phyloP scores from a whole-genome alignment of 805 yeast genomes.

The Kodamaea laetipori region DNA sequence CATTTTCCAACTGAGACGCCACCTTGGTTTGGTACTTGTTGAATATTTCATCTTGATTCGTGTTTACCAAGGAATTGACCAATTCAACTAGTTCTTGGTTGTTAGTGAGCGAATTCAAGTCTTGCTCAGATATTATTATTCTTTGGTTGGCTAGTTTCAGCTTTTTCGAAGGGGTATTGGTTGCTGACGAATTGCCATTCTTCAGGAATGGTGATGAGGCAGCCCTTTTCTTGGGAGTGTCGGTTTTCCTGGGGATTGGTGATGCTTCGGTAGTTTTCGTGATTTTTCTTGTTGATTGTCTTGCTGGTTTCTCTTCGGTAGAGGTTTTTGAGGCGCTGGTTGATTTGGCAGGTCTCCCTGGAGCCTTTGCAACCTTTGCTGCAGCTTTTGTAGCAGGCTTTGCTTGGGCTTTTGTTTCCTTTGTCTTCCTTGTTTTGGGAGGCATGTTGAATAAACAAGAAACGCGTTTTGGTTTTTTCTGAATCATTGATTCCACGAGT shows the following conservation, averaged over 20 bases:
- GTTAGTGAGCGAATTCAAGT: constrained; percentile 13
- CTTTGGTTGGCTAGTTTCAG: neutral
- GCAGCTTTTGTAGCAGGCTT: too few species aligned
- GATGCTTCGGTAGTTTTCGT: neutral
- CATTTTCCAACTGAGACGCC: constrained; percentile 19
- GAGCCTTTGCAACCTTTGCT: too few species aligned
- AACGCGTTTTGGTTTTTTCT: too few species aligned
- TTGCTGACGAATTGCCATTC: neutral
- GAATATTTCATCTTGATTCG: constrained; percentile 36
- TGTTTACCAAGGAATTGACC: constrained; percentile 32
- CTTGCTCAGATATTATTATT: constrained; percentile 9
- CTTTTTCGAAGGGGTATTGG: constrained; percentile 8
- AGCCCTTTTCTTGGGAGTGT: constrained; percentile 2
- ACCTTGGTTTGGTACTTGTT: constrained; percentile 25
- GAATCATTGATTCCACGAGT: too few species aligned
- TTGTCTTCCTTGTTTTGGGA: too few species aligned
- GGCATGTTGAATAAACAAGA: too few species aligned
- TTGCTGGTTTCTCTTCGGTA: neutral
- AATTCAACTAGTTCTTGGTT: constrained; percentile 31
- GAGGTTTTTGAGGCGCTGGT: too few species aligned
- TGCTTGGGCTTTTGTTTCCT: too few species aligned
- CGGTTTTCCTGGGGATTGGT: neutral
- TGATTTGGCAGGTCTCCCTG: too few species aligned
- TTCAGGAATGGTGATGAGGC: neutral
- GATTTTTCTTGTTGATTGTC: constrained; percentile 1